phyloP scores from a whole-genome alignment of 805 yeast genomes.

The Wickerhamiella vanderwaltii region DNA sequence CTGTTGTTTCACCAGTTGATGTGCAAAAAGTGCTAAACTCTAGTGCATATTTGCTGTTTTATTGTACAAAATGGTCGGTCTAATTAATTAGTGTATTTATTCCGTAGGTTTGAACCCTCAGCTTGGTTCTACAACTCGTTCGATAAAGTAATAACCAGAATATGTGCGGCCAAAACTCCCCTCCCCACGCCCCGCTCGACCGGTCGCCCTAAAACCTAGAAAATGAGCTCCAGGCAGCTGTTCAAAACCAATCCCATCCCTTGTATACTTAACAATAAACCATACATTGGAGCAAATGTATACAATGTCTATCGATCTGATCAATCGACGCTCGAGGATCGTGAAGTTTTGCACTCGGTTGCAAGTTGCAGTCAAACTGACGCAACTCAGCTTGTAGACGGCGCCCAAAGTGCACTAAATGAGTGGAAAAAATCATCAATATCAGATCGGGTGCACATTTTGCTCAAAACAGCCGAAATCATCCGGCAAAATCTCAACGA shows the following conservation, averaged over 20 bases:
- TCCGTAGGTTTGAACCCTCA: too few species aligned
- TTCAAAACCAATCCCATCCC: not conserved
- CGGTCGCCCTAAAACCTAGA: too few species aligned
- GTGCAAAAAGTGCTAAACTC: conserved; percentile 54
- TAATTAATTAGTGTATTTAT: too few species aligned
- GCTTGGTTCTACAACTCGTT: too few species aligned
- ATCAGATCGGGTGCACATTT: not conserved
- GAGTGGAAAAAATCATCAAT: not conserved
- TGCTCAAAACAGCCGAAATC: not conserved
- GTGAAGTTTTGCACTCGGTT: not conserved
- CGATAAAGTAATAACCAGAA: too few species aligned
- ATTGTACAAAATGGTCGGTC: conserved; percentile 23
- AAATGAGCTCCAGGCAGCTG: not conserved
- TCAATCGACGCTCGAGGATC: not conserved
- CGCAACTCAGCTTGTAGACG: not conserved
- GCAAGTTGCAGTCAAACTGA: not conserved
- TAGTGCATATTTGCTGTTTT: conserved; percentile 65
- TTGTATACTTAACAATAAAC: not conserved
- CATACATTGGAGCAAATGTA: not conserved
- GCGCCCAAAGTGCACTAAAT: not conserved
- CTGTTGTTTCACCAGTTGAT: conserved; percentile 55
- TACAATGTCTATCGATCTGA: not conserved
- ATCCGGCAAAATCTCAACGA: not conserved
- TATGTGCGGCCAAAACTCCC: too few species aligned
- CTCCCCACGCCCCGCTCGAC: too few species aligned